Percentiles rank a stretch among this genome's conserved stretches.
Conservation (phyloP, 2,329 filamentous ascomycete genomes). For the Colletotrichum shisoi region DNA sequence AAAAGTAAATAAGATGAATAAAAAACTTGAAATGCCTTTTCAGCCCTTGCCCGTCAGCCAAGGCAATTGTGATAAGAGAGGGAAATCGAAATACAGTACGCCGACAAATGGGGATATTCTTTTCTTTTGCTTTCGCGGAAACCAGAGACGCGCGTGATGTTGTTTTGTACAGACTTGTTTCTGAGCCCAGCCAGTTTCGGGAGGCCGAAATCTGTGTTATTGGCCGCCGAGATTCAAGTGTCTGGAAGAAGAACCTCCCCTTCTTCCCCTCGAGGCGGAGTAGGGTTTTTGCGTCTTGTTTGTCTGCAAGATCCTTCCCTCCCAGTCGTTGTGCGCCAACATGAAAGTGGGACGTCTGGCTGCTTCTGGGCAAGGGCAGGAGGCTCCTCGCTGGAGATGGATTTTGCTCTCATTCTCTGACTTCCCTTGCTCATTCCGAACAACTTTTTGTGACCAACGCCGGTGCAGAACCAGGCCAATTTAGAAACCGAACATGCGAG, state of each 20-base stretch:
- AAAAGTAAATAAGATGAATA: neutral
- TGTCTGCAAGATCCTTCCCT: conserved; percentile 12
- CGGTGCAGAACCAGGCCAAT: neutral
- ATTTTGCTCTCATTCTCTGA: neutral
- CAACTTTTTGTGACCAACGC: conserved; percentile 3
- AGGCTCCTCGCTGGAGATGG: neutral
- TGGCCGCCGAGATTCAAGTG: conserved; percentile 15
- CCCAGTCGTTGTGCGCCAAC: neutral
- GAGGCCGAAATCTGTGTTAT: conserved; percentile 4
- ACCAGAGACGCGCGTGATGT: conserved; percentile 6
- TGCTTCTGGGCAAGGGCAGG: neutral
- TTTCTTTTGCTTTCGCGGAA: conserved; percentile 31
- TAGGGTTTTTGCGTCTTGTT: conserved; percentile 4
- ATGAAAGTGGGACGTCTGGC: neutral
- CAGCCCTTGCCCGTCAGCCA: conserved; percentile 3
- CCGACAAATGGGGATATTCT: conserved; percentile 8
- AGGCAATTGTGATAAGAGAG: conserved; percentile 2
- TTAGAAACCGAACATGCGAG: conserved; percentile 57
- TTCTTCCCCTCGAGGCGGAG: neutral
- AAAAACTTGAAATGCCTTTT: conserved; percentile 20
- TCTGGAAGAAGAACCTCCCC: conserved; percentile 9
- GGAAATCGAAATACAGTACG: conserved; percentile 20
- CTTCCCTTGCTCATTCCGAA: neutral
- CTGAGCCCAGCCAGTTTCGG: conserved; percentile 10
- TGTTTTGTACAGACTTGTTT: conserved; percentile 30